phyloP scores from a whole-genome alignment of 2,329 filamentous ascomycete genomes.

The Penicillium sp. region DNA sequence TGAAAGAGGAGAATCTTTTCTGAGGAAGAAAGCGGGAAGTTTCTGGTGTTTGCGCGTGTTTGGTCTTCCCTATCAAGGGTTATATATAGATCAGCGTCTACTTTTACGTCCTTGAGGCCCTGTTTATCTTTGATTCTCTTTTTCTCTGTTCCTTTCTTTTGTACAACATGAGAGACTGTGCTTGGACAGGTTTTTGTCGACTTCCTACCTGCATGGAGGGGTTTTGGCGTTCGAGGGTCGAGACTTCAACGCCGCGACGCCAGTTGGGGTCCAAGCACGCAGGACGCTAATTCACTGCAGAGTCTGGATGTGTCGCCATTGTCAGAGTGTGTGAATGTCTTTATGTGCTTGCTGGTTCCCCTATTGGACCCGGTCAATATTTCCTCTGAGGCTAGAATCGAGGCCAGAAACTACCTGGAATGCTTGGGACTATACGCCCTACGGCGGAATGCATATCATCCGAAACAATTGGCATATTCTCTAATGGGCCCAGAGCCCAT shows the following conservation, averaged over 20 bases:
- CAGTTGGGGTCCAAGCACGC: conserved; percentile 11
- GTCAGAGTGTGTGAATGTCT: neutral
- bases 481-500: conserved; percentile 2
- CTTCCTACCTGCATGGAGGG: conserved; percentile 7
- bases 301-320: neutral
- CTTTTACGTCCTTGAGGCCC: neutral
- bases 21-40: conserved; percentile 26
- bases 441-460: neutral
- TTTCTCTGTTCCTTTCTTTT: neutral
- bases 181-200: conserved; percentile 3
- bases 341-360: neutral
- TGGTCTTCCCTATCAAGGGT: conserved; percentile 19
- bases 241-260: conserved; percentile 9
- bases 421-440: neutral
- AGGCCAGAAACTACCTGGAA: neutral
- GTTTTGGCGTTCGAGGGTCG: conserved; percentile 8
- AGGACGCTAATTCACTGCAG: conserved; percentile 2
- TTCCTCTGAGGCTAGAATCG: neutral
- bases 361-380: neutral
- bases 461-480: conserved; percentile 8
- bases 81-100: conserved; percentile 19
- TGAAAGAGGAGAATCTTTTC: conserved; percentile 23
- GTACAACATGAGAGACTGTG: neutral
- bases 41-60: conserved; percentile 29
- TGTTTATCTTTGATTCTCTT: neutral